Evolutionary conservation across 805 yeast genomes (phyloP).

Genomic region (Saccharomycopsis oosterbeekiorum): DNA sequence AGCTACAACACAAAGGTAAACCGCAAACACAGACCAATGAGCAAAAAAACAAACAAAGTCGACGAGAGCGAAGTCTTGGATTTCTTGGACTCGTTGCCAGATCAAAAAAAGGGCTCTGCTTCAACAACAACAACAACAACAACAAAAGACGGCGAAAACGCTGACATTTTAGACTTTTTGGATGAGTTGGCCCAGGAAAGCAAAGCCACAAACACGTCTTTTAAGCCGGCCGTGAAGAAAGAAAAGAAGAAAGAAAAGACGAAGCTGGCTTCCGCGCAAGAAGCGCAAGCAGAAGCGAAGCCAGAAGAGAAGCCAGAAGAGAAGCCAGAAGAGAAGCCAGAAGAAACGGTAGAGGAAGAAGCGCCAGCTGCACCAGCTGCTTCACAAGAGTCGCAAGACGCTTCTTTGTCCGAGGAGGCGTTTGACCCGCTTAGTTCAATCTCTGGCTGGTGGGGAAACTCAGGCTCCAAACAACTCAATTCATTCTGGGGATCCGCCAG

Average conservation of each 20-base stretch:
- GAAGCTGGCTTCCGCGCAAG: conserved; percentile 20
- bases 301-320: conserved; percentile 10
- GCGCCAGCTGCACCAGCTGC: not conserved
- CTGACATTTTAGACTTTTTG: conserved; percentile 35
- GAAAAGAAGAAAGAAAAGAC: not conserved
- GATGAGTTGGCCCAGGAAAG: conserved; percentile 67
- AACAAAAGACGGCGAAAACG: conserved; percentile 27
- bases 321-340: not conserved
- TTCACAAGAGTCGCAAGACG: not conserved
- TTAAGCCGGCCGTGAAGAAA: conserved; percentile 23
- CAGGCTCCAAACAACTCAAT: conserved; percentile 56
- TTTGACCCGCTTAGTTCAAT: conserved; percentile 50
- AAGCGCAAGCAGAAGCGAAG: not conserved
- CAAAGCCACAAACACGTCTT: conserved; percentile 25
- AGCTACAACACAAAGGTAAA: too few relatives aligned
- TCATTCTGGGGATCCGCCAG: conserved; percentile 63
- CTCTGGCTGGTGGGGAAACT: conserved; percentile 66
- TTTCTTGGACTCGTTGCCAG: conserved; percentile 72
- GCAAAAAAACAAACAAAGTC: conserved; percentile 19
- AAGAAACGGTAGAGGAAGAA: not conserved
- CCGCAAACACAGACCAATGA: too few relatives aligned
- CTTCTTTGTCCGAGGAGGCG: conserved; percentile 20
- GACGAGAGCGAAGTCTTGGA: conserved; percentile 72
- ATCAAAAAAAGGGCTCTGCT: conserved; percentile 30
- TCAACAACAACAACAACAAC: conserved; percentile 21